phyloP scores from a whole-genome alignment of 2,329 filamentous ascomycete species.

The Alternaria triticimaculans region DNA sequence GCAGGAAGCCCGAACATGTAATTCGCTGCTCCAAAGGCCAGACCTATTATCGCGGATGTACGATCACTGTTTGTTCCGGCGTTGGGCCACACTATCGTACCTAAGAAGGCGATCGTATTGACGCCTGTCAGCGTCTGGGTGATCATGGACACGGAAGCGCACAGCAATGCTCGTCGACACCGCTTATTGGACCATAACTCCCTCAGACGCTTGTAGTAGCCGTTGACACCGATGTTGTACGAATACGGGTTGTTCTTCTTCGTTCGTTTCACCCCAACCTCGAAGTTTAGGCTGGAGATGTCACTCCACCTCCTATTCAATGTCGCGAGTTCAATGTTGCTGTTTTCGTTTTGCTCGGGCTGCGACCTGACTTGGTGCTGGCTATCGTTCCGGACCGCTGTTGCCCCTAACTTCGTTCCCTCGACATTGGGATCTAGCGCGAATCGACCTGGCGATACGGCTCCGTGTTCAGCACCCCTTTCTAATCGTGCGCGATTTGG shows the following conservation, averaged over 20 bases:
- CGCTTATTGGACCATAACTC: constrained; percentile 25
- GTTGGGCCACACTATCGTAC: constrained; percentile 24
- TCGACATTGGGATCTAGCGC: background rate
- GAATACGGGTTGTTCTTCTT: constrained; percentile 22
- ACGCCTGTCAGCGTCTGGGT: constrained; percentile 21
- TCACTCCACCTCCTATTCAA: constrained; percentile 10
- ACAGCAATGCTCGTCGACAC: constrained; percentile 23
- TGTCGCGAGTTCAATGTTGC: constrained; percentile 4
- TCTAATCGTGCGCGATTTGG: background rate
- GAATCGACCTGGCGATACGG: background rate
- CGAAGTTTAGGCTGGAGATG: constrained; percentile 15
- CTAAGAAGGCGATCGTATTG: constrained; percentile 24
- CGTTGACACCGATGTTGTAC: constrained; percentile 31
- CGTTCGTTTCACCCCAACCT: background rate
- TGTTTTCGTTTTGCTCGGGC: background rate
- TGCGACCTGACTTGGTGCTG: background rate
- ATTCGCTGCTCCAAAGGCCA: constrained; percentile 26
- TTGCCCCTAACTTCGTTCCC: background rate
- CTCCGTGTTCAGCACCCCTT: background rate
- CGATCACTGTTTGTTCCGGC: constrained; percentile 6
- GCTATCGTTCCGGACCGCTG: rapidly evolving
- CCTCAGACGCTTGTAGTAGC: constrained; percentile 24
- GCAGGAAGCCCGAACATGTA: constrained; percentile 26
- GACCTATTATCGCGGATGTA: constrained; percentile 22
- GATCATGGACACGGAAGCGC: constrained; percentile 27